Conservation (phyloP, 2,329 filamentous ascomycete genomes). For the Sarocladium kiliense region DNA sequence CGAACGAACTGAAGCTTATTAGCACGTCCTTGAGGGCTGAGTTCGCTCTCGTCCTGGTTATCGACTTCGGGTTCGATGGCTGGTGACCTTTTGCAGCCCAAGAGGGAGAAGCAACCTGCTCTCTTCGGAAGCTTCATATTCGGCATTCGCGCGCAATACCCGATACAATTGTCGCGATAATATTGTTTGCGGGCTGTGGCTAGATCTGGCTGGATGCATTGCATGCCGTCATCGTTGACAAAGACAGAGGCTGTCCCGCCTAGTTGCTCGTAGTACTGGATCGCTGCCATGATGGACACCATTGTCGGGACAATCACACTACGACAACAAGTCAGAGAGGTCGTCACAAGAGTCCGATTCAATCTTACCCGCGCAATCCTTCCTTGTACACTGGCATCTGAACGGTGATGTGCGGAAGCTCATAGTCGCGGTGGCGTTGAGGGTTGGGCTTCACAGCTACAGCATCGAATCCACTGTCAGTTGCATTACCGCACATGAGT, state of each 20-base stretch:
- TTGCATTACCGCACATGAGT: no score
- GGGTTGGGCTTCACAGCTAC: slow-evolving; percentile 22
- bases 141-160: slow-evolving; percentile 36
- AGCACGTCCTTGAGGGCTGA: background rate
- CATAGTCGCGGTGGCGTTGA: slow-evolving; percentile 25
- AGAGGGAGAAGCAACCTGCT: background rate
- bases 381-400: slow-evolving; percentile 40
- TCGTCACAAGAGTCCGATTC: background rate
- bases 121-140: slow-evolving; percentile 20
- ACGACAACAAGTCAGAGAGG: background rate
- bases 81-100: background rate
- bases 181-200: slow-evolving; percentile 34
- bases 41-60: slow-evolving; percentile 32
- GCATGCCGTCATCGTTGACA: slow-evolving; percentile 58
- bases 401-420: slow-evolving; percentile 36
- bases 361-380: slow-evolving; percentile 15
- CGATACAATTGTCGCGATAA: slow-evolving; percentile 42
- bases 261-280: slow-evolving; percentile 43
- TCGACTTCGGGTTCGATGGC: slow-evolving; percentile 18
- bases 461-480: no score
- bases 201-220: slow-evolving; percentile 10
- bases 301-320: slow-evolving; percentile 32
- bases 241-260: slow-evolving; percentile 47
- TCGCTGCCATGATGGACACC: slow-evolving; percentile 41
- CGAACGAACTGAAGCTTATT: slow-evolving; percentile 38